Evolutionary conservation across 2,329 filamentous ascomycete genomes (phyloP), one percentile per base, ranked within the genome.

Genomic region (Claviceps sp.): DNA sequence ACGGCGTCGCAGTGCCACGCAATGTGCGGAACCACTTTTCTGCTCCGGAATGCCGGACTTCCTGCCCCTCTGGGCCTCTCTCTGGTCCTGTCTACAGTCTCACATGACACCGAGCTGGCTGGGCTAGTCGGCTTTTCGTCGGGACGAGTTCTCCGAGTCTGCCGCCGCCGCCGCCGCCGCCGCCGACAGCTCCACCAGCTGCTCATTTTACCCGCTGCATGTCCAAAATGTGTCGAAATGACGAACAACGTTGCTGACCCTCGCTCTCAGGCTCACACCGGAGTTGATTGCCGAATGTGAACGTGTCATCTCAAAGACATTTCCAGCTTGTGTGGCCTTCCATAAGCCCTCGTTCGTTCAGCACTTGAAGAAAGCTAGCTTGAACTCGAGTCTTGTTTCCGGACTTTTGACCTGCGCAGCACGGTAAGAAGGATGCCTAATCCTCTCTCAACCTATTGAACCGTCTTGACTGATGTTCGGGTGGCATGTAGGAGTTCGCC

Each of bases 321-420:
- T 81, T 58, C 78, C 78, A 41, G 76, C 78, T 55, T 81, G 77
- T 61, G 76, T 81, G 43, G 78, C 77, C 60, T 81, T 81, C 62
- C 78, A 81, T 68, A 81, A 80, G 67, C 77, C 78, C 7, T 77
- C 77, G 2, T 81, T 81, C 63, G 63, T 81, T 37, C 76, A 79
- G 64, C 78, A 80, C 61, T 70, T 81, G 49, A 81, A 80, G 68
- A 77, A 70, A 58, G 72, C 69, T 22, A 70, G 72, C 2, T 70
- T 81, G 37, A 78, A 81, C 53, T 67, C 73, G 34, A 76, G 75
- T 47, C 75, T 81, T 57, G 71, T 79, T 52, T 78, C 79, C 55
- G 78, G 77, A 14, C 72, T 81, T 37, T 67, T 81, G 58, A 77
- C 76, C 47, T 77, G 72, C 47, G 78, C 76, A 54, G 75, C 78